Base-by-base conservation (phyloP, 169 alveolate genomes). In the Plasmodium yoelii region DNA sequence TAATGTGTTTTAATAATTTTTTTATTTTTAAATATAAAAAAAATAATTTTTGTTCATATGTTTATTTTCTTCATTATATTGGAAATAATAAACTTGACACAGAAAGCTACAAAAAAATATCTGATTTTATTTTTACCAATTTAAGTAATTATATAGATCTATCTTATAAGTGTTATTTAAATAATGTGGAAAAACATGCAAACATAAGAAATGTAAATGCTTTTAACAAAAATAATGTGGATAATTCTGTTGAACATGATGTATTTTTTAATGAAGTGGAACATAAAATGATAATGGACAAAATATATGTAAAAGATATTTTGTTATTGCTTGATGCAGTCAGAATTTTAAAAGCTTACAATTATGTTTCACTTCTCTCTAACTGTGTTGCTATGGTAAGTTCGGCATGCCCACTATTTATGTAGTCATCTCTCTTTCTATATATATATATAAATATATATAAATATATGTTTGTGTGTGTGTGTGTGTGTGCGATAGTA, bases 11-110 rank as follows among this genome's bases (percentile, higher is more conserved):
- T 34, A 68, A 86, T 59, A 70, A 86, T 69, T 86, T 57, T 39
- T 64, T 59, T 9, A 26, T 86, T 24, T 57, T 86, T 19, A 86
- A 53, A 18, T 63, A 86, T 39, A 59, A 72, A 47, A 86, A 63
- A 72, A 86, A 64, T 60, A 70, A 19, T 24, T 86, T 86, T 63
- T 44, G 22, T 70, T 86, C 91, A 7, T 70, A 42, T 47, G 75
- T 86, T 13, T 72, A 86, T 46, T 5, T 86, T 1, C 57, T 86
- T 12, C 91, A 86, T 53, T 86, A 86, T 60, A 63, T 86, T 28
- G 72, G 87, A 10, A 44, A 51, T 39, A 24, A 44, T 13, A 46
- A 47, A 18, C 5, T 47, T n/a, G 64, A 69, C 19, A 15, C 47
- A 39, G 61, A 86, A 13, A n/a, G 19, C 28, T 10, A 57, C 51